These are phyloP conservation scores for Arthrobotrys iridis DNA, from an alignment of 2,329 filamentous ascomycete species.

Conservation along the genomic window DNA sequence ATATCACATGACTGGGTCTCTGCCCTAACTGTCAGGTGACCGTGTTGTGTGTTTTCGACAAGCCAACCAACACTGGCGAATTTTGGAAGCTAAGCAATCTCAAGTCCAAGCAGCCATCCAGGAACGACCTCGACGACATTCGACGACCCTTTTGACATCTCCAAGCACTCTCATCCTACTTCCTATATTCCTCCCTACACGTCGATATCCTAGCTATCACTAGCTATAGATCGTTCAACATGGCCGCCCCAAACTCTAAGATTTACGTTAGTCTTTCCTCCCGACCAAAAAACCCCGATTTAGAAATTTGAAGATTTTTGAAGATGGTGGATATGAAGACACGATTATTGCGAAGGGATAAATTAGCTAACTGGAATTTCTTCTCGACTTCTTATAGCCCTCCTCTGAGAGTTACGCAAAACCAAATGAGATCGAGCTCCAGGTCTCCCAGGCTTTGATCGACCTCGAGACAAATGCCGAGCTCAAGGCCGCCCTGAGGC, in stretches of 20 bases:
- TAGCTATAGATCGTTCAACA: constrained; percentile 54
- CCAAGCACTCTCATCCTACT: constrained; percentile 24
- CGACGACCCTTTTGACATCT: constrained; percentile 47
- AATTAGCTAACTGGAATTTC: constrained; percentile 40
- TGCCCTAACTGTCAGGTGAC: constrained; percentile 48
- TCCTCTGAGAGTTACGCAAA: constrained; percentile 80
- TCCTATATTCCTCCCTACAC: constrained; percentile 30
- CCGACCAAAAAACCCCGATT: not conserved
- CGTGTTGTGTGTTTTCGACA: constrained; percentile 35
- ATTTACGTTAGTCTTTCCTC: constrained; percentile 51
- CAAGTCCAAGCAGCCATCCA: constrained; percentile 18
- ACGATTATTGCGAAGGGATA: not conserved
- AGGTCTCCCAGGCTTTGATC: constrained; percentile 95
- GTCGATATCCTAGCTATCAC: constrained; percentile 48
- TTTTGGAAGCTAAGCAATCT: constrained; percentile 46
- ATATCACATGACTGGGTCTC: constrained; percentile 11
- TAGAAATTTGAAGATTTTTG: constrained; percentile 9
- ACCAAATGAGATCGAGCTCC: constrained; percentile 96
- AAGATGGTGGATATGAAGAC: constrained; percentile 2
- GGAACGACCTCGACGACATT: constrained; percentile 52
- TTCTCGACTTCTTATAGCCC: constrained; percentile 29
- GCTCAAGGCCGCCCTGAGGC: constrained; percentile 93
- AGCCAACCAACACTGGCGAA: constrained; percentile 45
- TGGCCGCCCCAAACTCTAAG: constrained; percentile 49
- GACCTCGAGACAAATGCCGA: constrained; percentile 99